Conservation (phyloP, 768 basidiomycete genomes). For the Trametes maxima region DNA sequence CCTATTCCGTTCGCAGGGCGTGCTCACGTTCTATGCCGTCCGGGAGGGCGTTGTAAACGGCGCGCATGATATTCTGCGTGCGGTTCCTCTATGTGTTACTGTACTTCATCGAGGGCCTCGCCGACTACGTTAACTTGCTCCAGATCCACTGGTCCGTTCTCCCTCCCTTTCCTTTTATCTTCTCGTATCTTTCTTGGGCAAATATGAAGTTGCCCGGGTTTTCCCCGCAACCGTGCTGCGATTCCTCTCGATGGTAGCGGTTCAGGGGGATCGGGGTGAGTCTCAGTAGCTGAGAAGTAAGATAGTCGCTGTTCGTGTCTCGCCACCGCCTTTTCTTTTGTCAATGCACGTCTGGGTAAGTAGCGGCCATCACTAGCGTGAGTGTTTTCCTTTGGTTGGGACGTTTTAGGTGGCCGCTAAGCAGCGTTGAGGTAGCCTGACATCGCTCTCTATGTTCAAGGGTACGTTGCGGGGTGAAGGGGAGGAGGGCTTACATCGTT, state of each 20-base stretch:
- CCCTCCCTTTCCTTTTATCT: too few relatives aligned
- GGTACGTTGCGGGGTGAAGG: background rate
- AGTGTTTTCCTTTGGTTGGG: background rate
- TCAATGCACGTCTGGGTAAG: too few relatives aligned
- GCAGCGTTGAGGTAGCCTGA: background rate
- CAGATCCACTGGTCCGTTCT: conserved; percentile 8
- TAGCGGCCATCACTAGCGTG: conserved; percentile 6
- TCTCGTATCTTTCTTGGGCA: too few relatives aligned
- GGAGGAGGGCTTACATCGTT: background rate
- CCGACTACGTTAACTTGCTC: conserved; percentile 2
- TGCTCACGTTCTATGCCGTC: background rate
- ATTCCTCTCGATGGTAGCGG: background rate
- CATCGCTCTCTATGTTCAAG: conserved; percentile 8
- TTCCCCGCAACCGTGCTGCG: too few relatives aligned
- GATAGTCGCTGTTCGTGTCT: background rate
- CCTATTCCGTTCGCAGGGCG: background rate
- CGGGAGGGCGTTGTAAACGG: conserved; percentile 8
- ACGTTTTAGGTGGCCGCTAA: background rate
- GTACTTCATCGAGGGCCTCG: conserved; percentile 15
- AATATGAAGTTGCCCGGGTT: background rate
- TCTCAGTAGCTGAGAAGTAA: background rate
- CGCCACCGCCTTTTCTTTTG: too few relatives aligned
- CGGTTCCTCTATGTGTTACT: conserved; percentile 18
- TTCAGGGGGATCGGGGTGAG: conserved; percentile 17
- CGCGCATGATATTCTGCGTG: conserved; percentile 17